phyloP scores from a whole-genome alignment of 768 basidiomycete species.

The Suillus tomentosus region DNA sequence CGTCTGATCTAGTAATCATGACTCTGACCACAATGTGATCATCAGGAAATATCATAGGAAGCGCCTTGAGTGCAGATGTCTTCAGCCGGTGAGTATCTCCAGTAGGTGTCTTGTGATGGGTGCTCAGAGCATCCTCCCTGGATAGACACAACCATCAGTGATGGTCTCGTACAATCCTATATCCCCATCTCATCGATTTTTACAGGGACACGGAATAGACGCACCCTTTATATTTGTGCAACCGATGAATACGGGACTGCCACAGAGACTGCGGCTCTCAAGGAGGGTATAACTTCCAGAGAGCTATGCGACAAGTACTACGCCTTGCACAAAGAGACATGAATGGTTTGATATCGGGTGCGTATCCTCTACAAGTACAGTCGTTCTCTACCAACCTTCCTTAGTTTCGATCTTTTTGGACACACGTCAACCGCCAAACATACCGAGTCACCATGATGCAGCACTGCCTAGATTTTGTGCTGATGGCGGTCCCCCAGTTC shows the following conservation, averaged over 20 bases:
- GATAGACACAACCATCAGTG: slow-evolving; percentile 62
- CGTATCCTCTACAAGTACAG: slow-evolving; percentile 18
- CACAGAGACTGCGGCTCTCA: slow-evolving; percentile 94
- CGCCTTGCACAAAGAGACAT: slow-evolving; percentile 81
- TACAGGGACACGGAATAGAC: slow-evolving; percentile 72
- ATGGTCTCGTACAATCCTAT: slow-evolving; percentile 26
- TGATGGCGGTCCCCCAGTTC: slow-evolving; percentile 88
- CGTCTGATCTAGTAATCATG: slow-evolving; percentile 13
- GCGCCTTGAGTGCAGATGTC: slow-evolving; percentile 95
- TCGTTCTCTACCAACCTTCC: not conserved
- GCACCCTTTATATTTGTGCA: slow-evolving; percentile 96
- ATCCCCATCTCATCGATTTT: not conserved
- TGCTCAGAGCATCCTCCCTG: slow-evolving; percentile 10
- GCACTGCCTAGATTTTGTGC: slow-evolving; percentile 95
- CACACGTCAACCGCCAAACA: slow-evolving; percentile 90
- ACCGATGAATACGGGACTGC: slow-evolving; percentile 99
- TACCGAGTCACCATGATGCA: slow-evolving; percentile 87
- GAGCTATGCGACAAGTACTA: slow-evolving; percentile 92
- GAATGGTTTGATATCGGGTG: slow-evolving; percentile 97
- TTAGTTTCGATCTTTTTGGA: slow-evolving; percentile 93
- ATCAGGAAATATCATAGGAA: slow-evolving; percentile 88
- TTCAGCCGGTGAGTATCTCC: slow-evolving; percentile 77
- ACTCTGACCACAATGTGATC: not conserved
- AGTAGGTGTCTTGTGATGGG: not conserved
- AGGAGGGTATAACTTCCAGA: slow-evolving; percentile 77